Conservation (phyloP, 2,329 filamentous ascomycete genomes). For the Fusarium napiforme region DNA sequence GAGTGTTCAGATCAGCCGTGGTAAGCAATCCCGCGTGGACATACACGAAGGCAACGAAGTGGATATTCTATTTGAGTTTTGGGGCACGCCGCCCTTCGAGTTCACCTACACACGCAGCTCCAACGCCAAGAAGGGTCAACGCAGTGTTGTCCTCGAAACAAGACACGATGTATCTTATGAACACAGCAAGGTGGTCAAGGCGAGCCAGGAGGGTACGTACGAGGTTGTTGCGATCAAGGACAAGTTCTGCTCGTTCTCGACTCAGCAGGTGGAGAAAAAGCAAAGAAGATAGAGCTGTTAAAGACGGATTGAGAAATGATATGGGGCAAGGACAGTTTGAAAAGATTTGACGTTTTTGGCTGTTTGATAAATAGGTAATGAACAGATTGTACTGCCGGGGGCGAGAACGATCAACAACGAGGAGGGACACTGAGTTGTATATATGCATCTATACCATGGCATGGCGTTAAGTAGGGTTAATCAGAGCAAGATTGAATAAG, state of each 20-base stretch:
- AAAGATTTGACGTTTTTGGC: slow-evolving; percentile 24
- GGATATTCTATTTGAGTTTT: slow-evolving; percentile 94
- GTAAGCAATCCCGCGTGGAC: slow-evolving; percentile 82
- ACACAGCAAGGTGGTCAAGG: slow-evolving; percentile 81
- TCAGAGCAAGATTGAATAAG: slow-evolving; percentile 43
- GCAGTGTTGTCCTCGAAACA: slow-evolving; percentile 86
- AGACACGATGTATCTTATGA: slow-evolving; percentile 87
- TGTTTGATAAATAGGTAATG: slow-evolving; percentile 28
- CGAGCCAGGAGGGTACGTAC: slow-evolving; percentile 94
- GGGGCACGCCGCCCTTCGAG: slow-evolving; percentile 94
- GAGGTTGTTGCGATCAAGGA: slow-evolving; percentile 98
- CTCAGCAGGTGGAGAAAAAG: slow-evolving; percentile 67
- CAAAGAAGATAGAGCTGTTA: slow-evolving; percentile 51
- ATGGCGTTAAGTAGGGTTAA: slow-evolving; percentile 47
- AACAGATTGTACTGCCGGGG: slow-evolving; percentile 28
- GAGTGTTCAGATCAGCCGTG: slow-evolving; percentile 88
- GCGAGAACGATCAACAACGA: slow-evolving; percentile 28
- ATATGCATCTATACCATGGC: slow-evolving; percentile 55
- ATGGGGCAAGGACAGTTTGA: slow-evolving; percentile 29
- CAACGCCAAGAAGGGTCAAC: slow-evolving; percentile 83
- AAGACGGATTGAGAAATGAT: not conserved
- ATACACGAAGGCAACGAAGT: slow-evolving; percentile 97
- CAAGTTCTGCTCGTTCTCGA: slow-evolving; percentile 88
- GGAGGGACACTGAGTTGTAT: slow-evolving; percentile 40
- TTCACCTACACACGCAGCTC: slow-evolving; percentile 96